These are phyloP conservation scores for Colletotrichum liaoningense DNA, from an alignment of 2,329 filamentous ascomycete species.

Conservation along the genomic window DNA sequence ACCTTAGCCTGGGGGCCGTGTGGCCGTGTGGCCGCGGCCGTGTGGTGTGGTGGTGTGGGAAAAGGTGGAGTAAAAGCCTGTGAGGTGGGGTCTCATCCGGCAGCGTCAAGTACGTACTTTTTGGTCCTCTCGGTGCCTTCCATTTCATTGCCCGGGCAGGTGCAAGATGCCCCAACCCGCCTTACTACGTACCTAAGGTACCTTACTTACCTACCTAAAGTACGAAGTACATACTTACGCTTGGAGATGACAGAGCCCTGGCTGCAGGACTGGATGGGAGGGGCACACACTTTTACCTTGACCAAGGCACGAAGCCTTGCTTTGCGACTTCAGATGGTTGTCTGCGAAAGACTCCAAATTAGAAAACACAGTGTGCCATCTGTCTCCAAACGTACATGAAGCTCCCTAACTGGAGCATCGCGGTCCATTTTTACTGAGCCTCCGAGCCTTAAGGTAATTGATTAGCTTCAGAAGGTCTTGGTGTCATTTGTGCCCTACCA, in stretches of 20 bases:
- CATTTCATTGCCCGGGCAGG: background rate
- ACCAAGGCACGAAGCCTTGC: background rate
- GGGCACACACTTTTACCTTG: background rate
- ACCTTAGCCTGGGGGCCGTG: slow-evolving; percentile 27
- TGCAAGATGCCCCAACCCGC: too few species aligned
- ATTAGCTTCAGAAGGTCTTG: too few species aligned
- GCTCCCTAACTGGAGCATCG: too few species aligned
- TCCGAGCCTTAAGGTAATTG: background rate
- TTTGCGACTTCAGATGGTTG: background rate
- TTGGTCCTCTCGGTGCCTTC: background rate
- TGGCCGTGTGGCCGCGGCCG: slow-evolving; percentile 21
- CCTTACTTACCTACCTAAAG: background rate
- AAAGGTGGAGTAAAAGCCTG: background rate
- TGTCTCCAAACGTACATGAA: too few species aligned
- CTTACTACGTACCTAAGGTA: background rate
- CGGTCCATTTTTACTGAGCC: too few species aligned
- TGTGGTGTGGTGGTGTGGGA: slow-evolving; percentile 4
- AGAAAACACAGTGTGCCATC: background rate
- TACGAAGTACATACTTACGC: background rate
- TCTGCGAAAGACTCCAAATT: background rate
- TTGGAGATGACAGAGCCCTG: slow-evolving; percentile 22
- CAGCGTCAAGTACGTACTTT: slow-evolving; percentile 1
- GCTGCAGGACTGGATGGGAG: slow-evolving; percentile 5
- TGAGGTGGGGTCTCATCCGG: background rate
- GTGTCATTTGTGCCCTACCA: too few species aligned